Base-by-base conservation (phyloP, 345 rosid species). In the Populus pruinosa region DNA sequence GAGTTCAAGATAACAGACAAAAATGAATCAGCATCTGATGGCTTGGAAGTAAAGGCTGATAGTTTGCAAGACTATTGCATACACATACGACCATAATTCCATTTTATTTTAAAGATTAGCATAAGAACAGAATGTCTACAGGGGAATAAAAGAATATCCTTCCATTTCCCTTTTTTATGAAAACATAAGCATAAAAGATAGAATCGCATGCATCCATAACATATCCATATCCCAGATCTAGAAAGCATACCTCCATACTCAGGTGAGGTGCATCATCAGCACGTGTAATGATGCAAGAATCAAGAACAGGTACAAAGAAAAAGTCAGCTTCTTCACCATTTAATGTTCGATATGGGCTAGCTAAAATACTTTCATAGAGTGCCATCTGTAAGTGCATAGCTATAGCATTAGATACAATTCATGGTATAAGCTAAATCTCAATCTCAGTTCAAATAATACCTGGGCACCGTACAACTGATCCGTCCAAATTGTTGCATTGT, bases 231-330 rank as follows among this genome's bases (percentile, higher is more conserved):
- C 3, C 50, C 2, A 63, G 72, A 47, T 64, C 14, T 36, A 56
- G 70, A 43, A 77, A 77, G 69, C 59, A 53, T 80, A 95, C 99
- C 98, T 86, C 73, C 94, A 88, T 43, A 78, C 82, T 89, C 75
- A 95, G 61, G 86, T 95, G 98, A 63, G 99, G 98, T 61, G 96
- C 91, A 89, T 95, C 99, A 49, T 87, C 92, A 74, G 96, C 99
- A 68, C 98, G 98, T 36, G 87, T 88, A 71, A 95, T 95, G 77
- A 95, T 95, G 87, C 99, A 95, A 1, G 98, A 87, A 87, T 95
- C 99, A 83, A 95, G 94, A 88, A 93, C 96, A 70, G 99, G 99
- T 79, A 93, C 99, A 81, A 92, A 95, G 92, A 93, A 95, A 85
- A 84, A 95, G 68, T 95, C 99, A 39, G 99, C 99, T 80, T 95